Evolutionary conservation across 805 yeast genomes (phyloP).

Genomic region (Isabelozyma heimii): DNA sequence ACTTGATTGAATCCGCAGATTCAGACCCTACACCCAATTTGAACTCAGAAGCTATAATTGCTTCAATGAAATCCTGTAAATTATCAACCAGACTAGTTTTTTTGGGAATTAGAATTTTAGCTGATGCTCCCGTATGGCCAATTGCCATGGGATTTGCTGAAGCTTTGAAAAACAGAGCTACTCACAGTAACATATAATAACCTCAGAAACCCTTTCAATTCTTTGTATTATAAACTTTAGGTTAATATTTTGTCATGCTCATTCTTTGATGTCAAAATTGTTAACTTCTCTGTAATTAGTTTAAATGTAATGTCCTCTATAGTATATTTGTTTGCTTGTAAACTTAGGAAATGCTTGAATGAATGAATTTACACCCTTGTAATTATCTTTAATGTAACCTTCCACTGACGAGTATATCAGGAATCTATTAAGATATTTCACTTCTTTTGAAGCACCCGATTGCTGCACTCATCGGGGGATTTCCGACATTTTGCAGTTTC

Average conservation of each 20-base stretch:
- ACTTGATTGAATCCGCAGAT: conserved; percentile 42
- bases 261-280: background rate
- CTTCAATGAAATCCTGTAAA: conserved; percentile 47
- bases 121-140: conserved; percentile 89
- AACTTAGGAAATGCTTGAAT: no score
- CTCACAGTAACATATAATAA: conserved; percentile 7
- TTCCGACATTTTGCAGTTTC: background rate
- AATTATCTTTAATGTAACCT: no score
- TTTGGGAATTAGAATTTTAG: conserved; percentile 71
- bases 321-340: no score
- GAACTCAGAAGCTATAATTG: conserved; percentile 41
- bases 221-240: background rate
- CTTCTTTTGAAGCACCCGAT: background rate
- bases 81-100: conserved; percentile 58
- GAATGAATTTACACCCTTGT: no score
- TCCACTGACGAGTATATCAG: no score
- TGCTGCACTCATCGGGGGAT: background rate
- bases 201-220: background rate
- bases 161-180: conserved; percentile 61
- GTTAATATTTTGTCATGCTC: background rate
- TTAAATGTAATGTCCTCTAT: no score
- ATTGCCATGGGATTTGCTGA: conserved; percentile 76
- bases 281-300: background rate
- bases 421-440: no score
- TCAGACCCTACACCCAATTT: conserved; percentile 27